phyloP scores from a whole-genome alignment of 495 filamentous ascomycete species.

The Annulohypoxylon nitens region DNA sequence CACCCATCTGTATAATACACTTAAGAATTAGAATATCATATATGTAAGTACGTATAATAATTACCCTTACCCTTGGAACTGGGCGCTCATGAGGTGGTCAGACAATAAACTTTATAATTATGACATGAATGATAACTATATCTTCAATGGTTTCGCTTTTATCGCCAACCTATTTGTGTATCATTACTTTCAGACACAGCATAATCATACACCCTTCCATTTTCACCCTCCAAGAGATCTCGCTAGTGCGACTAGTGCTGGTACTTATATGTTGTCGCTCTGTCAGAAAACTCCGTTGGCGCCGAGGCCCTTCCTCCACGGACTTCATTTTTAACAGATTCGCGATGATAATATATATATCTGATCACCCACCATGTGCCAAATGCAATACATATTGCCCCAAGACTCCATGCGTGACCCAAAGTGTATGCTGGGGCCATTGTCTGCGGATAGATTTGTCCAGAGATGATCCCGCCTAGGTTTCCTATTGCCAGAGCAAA shows the following conservation, averaged over 20 bases:
- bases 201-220: no score
- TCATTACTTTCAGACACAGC: no score
- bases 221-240: not conserved
- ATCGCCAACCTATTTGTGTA: no score
- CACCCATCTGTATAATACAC: not conserved
- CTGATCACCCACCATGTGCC: constrained; percentile 47
- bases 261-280: constrained; percentile 47
- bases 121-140: no score
- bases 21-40: no score
- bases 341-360: constrained; percentile 45
- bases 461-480: constrained; percentile 56
- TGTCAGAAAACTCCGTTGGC: constrained; percentile 40
- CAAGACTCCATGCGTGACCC: constrained; percentile 51
- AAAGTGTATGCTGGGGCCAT: constrained; percentile 50
- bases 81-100: no score
- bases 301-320: constrained; percentile 17
- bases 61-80: no score
- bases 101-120: no score
- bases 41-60: no score
- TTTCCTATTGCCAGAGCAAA: constrained; percentile 57
- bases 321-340: constrained; percentile 37
- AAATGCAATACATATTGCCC: constrained; percentile 45
- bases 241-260: constrained; percentile 33
- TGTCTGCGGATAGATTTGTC: constrained; percentile 51
- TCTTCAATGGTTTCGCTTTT: no score